These are phyloP conservation scores for Cerrena zonata DNA, from an alignment of 1,284 basidiomycete genomes.

Conservation along the genomic window DNA sequence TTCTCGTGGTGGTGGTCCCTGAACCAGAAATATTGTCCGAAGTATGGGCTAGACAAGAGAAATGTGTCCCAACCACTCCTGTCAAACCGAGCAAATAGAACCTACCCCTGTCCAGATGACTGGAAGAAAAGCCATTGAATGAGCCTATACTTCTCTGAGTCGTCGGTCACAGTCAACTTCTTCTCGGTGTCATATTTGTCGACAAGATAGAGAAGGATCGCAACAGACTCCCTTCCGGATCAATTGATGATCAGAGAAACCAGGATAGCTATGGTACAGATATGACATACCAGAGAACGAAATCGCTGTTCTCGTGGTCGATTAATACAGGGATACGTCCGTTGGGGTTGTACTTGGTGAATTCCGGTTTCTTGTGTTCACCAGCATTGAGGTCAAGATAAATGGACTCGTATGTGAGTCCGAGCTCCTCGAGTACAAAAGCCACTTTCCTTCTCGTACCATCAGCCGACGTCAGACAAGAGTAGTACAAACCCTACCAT, in stretches of 20 bases:
- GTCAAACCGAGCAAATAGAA: background rate
- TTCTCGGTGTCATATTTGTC: slow-evolving; percentile 26
- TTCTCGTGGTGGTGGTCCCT: slow-evolving; percentile 17
- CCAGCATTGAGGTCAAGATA: slow-evolving; percentile 18
- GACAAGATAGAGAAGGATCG: slow-evolving; percentile 26
- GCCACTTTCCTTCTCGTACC: slow-evolving; percentile 16
- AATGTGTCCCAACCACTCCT: background rate
- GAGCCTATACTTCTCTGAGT: slow-evolving; percentile 14
- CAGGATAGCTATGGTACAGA: background rate
- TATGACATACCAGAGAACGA: slow-evolving; percentile 12
- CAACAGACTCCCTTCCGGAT: slow-evolving; percentile 27
- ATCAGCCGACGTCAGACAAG: background rate
- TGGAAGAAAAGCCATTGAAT: slow-evolving; percentile 23
- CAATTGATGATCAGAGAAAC: too few relatives aligned
- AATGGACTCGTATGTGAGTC: slow-evolving; percentile 21
- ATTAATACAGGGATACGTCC: slow-evolving; percentile 26
- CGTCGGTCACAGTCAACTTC: slow-evolving; percentile 18
- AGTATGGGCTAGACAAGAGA: slow-evolving; percentile 10
- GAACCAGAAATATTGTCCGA: slow-evolving; percentile 21
- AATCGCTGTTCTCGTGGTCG: slow-evolving; percentile 27
- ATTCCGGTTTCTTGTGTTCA: slow-evolving; percentile 21
- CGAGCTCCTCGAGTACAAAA: slow-evolving; percentile 21
- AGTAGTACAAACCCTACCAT: slow-evolving; percentile 8
- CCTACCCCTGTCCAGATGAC: slow-evolving; percentile 20
- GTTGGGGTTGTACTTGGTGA: slow-evolving; percentile 22